Base-by-base conservation (phyloP, 2,329 filamentous ascomycete species). In the Diaporthe velutina region DNA sequence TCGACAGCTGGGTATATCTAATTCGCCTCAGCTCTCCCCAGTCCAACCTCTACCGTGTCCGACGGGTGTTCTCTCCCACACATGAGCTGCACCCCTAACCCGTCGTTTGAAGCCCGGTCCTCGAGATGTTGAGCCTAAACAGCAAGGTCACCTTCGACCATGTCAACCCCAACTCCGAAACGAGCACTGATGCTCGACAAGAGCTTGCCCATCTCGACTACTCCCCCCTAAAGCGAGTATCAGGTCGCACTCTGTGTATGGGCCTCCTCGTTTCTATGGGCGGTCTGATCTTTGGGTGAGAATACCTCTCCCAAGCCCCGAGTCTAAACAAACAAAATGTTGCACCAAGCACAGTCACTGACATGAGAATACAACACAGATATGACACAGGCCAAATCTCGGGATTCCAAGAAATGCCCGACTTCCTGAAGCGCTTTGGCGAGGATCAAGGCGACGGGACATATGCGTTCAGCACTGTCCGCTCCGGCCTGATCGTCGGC, bases 401-500 rank as follows among this genome's bases (percentile, higher is more conserved):
- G 3, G 90, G 90, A 7, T 91, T 91, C 77, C 83, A 91, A 0
- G 88, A 89, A 75, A 91, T 91, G 89, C 81, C 84, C 22, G 87
- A 91, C 79, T 92, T 91, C 80, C 79, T 87, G 3, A 78, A 82
- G 7, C 85, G 89, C 3, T 91, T 91, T 75, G 88, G 85, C 22
- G 79, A 88, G 74, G 79, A 79, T 4, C 78, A 83, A 9, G 73
- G 80, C 28, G 76, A 86, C 6, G 86, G 84, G n/a, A 76, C 82
- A 0, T 81, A 81, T 15, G 80, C 79, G 28, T 92, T 92, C 71
- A 86, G 84, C 74, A 86, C 87, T 38, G 88, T 88, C 8, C 85
- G 90, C 48, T 89, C 88, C 55, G 90, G 90, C 38, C 87, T 90
- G 13, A 90, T 92, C 45, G 90, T 92, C 70, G 89, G 84, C 58